Conservation (phyloP, 2,329 filamentous ascomycete species). For the Trichophyton simii region DNA sequence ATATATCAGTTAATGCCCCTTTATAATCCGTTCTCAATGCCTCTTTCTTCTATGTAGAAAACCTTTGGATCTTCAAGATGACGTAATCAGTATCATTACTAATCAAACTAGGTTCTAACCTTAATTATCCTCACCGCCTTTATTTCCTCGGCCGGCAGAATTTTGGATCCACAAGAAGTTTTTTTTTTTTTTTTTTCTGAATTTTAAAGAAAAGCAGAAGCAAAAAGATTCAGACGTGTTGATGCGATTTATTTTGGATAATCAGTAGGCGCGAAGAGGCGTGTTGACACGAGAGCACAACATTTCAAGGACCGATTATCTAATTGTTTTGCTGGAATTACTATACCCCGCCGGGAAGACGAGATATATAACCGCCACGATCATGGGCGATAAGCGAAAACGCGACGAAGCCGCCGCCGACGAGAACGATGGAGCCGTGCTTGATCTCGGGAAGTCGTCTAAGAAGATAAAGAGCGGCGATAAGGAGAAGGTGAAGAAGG, state of each 20-base stretch:
- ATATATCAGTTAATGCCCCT: too few species aligned
- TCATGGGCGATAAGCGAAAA: constrained; percentile 16
- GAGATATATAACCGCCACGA: not conserved
- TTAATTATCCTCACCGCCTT: not conserved
- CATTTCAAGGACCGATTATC: not conserved
- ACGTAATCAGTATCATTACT: not conserved
- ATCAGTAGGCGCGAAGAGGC: too few species aligned
- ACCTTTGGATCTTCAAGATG: not conserved
- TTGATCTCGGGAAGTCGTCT: constrained; percentile 4
- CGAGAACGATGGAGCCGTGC: constrained; percentile 10
- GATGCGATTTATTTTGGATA: not conserved
- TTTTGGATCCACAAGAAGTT: not conserved
- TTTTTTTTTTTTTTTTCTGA: not conserved
- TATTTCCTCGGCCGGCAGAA: not conserved
- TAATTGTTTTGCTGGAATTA: not conserved
- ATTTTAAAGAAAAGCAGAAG: not conserved
- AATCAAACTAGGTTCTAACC: not conserved
- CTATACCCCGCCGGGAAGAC: not conserved
- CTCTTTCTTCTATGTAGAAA: not conserved
- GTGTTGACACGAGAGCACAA: not conserved
- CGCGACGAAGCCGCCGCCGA: constrained; percentile 8
- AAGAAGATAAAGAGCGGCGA: constrained; percentile 12
- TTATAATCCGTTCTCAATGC: not conserved
- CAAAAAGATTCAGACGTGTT: not conserved
- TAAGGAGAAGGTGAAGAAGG: constrained; percentile 8